These are phyloP conservation scores for Chaetomiaceae sp. DNA, from an alignment of 2,329 filamentous ascomycete species.

Conservation along the genomic window DNA sequence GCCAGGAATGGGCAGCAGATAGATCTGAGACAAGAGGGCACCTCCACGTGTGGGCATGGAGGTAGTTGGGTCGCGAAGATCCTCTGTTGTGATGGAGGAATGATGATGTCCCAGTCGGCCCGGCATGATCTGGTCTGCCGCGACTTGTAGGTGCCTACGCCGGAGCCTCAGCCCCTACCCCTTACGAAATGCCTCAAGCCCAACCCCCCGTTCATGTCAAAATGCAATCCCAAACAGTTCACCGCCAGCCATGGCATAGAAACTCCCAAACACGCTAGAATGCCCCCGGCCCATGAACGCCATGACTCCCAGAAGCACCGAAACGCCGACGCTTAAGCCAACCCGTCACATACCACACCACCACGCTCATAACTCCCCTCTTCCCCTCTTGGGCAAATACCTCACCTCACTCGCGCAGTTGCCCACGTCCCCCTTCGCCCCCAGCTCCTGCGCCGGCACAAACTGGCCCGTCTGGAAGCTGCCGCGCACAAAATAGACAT, in stretches of 20 bases:
- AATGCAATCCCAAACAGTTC: neutral
- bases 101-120: constrained; percentile 5
- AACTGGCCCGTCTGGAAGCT: constrained; percentile 48
- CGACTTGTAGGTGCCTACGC: neutral
- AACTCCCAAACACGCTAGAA: neutral
- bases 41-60: constrained; percentile 1
- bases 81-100: neutral
- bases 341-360: neutral
- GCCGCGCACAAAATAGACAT: constrained; percentile 42
- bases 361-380: constrained; percentile 3
- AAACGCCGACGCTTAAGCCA: neutral
- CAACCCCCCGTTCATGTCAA: neutral
- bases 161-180: neutral
- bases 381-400: constrained; percentile 37
- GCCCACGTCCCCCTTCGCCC: constrained; percentile 34
- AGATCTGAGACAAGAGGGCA: constrained; percentile 2
- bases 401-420: constrained; percentile 38
- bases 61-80: neutral
- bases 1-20: constrained; percentile 3
- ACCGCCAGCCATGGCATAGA: neutral
- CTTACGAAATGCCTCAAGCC: neutral
- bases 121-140: constrained; percentile 1
- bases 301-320: neutral
- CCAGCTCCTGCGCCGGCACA: constrained; percentile 38
- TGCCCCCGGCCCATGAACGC: neutral